Base-by-base conservation (phyloP, 148 eudicot genomes). In the Chenopodium album region DNA sequence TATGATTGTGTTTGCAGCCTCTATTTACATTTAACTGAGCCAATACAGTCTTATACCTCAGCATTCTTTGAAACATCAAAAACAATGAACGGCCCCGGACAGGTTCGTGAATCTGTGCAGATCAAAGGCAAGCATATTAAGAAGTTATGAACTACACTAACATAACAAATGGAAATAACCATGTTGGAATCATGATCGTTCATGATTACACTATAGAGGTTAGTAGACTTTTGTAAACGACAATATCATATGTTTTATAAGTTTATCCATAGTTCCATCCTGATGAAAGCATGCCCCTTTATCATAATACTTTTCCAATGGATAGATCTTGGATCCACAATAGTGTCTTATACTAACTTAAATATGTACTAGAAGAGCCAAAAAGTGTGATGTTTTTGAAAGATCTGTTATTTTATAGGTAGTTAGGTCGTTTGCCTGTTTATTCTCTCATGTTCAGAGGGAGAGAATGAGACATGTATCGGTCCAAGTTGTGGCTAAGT, bases 41-140 rank as follows among this genome's bases (percentile, higher is more conserved):
- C 16, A 70, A 69, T 65, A 31, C 71, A 67, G 52, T 73, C 60
- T 28, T 13, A 71, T 87, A 96, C 99, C 98, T 92, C 98, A 84
- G 80, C 87, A 79, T 82, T 86, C 80, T 87, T 87, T 70, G 94
- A 90, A 82, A 94, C 82, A 83, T 92, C 97, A 83, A 90, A 89
- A 71, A 91, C 95, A 77, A 96, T 64, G 80, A 91, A 88, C 44
- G 99, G 97, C 71, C 99, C 99, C 26, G 97, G 98, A 79, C 81
- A 91, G 71, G 90, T 86, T 85, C 82, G 88, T 78, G 91, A 79
- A 83, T 92, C 99, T 95, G 94, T 75, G 71, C 26, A 84, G 67
- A 41, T 48, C 69, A 54, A 88, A 71, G 78, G 67, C 28, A 50
- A 37, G 23, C 50, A 70, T 16, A 29, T 65, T 41, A 59, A 78